Evolutionary conservation across 768 basidiomycete genomes (phyloP), one percentile per base, ranked within the genome.

Genomic region (Suillus fuscotomentosus): DNA sequence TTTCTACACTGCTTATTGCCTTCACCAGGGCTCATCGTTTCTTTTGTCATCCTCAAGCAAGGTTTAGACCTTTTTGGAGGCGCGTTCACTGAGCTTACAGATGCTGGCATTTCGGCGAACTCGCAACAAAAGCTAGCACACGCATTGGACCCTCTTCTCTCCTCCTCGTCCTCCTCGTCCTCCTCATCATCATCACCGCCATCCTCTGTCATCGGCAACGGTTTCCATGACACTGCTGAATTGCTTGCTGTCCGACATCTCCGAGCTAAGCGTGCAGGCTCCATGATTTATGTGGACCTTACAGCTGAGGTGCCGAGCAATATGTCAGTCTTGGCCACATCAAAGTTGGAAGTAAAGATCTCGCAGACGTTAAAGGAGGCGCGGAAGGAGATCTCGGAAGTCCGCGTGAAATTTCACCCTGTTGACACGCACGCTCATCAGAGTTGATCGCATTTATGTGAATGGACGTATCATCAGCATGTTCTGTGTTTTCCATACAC

Each of bases 41-140:
- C 94, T n/a, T 73, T 91, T 62, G 86, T 97, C 61, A 95, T 99
- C 73, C 78, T 97, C 5, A 83, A 82, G 66, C 94, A 97, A 73
- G 92, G 95, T 22, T 76, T 88, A 59, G 77, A 76, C 5, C 78
- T 97, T 34, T 80, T 94, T 51, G 72, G 79, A 43, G 87, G 87
- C 17, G 91, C 94, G 2, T 85, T 92, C 79, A 81, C 84, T 20
- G 94, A 97, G 72, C 80, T 97, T 64, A 90, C 91, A 1, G 95
- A 97, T 70, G 91, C 90, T 20, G 88, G 94, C 17, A 85, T 94
- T 36, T 86, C 92, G 1, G 73, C 75, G 9, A 73, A 75, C 60
- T 88, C 87, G 53, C 82, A 80, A 50, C 74, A 76, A 34, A 80
- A 82, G 17, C 82, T 95, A n/a, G 72, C 82, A 64, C 80, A 76